Evolutionary conservation across 306 rosid species (phyloP), one percentile per base, ranked within the genome.

Genomic region (Vigna radiata): DNA sequence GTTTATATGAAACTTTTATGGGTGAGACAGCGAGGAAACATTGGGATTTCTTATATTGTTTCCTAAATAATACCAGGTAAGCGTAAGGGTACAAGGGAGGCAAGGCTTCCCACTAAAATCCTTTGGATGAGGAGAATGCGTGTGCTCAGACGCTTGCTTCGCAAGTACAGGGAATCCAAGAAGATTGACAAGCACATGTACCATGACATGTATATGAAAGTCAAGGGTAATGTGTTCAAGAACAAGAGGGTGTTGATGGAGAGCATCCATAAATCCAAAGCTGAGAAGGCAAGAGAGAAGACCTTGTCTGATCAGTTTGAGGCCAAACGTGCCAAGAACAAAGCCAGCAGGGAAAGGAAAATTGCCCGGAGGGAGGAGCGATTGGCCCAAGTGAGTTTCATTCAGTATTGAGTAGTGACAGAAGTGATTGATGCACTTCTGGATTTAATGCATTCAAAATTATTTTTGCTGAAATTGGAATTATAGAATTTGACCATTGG

Each of bases 111-210:
- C 6, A 95, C 98, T 43, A 95, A 95, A 60, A 73, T 95, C 56
- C 92, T 95, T 6, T 92, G 98, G 98, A 95, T 95, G 98, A 86
- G 98, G 85, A 90, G 98, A 70, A 85, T 95, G 98, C 95, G 97
- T 18, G 98, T 95, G 6, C 93, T 94, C 69, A 92, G 97, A 85
- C 85, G 97, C 53, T 66, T 94, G 89, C 97, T 94, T 23, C 97
- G 98, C 82, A 94, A 94, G 96, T 94, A 94, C 69, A 61, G 98
- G 31, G 97, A 94, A 44, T 67, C 96, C 0, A 94, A 92, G 87
- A 94, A 94, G 88, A 94, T 94, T 64, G 97, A 94, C 82, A 91
- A 87, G 85, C 98, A 94, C 79, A 94, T 94, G 98, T 94, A 92
- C 84, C 98, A 94, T 86, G 97, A 92, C 82, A 94, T 92, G 98